Evolutionary conservation across 768 basidiomycete species (phyloP), one percentile per base, ranked within the genome.

Genomic region (Suillus discolor): DNA sequence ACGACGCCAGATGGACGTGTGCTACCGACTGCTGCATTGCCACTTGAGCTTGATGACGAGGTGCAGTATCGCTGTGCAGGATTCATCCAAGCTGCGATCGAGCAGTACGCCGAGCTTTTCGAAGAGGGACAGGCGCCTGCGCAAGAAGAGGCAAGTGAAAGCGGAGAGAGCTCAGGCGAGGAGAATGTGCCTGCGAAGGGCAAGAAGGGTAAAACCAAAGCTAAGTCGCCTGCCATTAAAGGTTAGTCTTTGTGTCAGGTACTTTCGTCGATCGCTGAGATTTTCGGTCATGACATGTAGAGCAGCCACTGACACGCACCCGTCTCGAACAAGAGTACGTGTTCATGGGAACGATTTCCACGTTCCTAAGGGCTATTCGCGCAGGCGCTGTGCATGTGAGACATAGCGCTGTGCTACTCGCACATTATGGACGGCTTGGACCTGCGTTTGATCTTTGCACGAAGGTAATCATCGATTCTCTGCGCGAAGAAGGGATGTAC

Each of bases 1-100:
- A 75, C 77, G 28, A 80, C 76, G n/a, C 77, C 77, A 16, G 84
- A 83, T 67, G 87, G 83, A 39, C 77, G 70, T 39, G 77, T 76
- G 4, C 73, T 81, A 54, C 85, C 84, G 7, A 85, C 77, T 1
- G 81, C 86, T 20, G 74, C 82, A 15, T 77, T 94, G n/a, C 74
- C 87, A 0, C 77, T 97, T 16, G 78, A 81, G 7, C 79, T 97
- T 61, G 88, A 89, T 59, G 95, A 96, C 61, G 91, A 97, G 70
- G 83, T 87, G 2, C 97, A 99, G 71, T 90, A 90, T 74, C 91
- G 93, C 4, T 94, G 94, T 72, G 91, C 94, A 3, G 94, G 91
- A 0, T 96, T 91, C 70, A 84, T 99, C 23, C 93, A 97, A 72
- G 90, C 93, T 2, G 93, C 94, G 70, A 90, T 97, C 44, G 96